These are phyloP conservation scores for Globisporangium barbulae DNA, from an alignment of 352 stramenopile species.

Conservation along the genomic window DNA sequence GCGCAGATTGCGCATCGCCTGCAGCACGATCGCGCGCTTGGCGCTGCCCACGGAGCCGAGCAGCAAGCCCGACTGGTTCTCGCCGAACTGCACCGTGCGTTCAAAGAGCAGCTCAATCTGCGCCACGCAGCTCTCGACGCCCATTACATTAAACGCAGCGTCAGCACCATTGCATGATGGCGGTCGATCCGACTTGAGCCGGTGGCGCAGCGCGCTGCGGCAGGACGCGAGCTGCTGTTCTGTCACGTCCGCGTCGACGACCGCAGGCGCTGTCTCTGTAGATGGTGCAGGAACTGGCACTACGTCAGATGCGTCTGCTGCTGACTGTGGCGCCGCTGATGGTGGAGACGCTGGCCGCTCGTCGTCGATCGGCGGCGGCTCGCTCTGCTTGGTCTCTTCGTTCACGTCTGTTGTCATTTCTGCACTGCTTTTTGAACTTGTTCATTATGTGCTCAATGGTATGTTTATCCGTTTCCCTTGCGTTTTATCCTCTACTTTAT, in stretches of 20 bases:
- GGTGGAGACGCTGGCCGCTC: neutral
- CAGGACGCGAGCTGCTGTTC: conserved; percentile 29
- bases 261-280: neutral
- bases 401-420: neutral
- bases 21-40: conserved; percentile 47
- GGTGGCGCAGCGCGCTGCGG: conserved; percentile 37
- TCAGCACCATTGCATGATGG: neutral
- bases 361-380: neutral
- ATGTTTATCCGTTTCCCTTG: too few relatives aligned
- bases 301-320: neutral
- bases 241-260: conserved; percentile 13
- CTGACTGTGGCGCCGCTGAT: neutral
- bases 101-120: conserved; percentile 62
- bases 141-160: conserved; percentile 17
- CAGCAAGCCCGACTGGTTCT: conserved; percentile 79
- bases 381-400: conserved; percentile 17
- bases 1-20: conserved; percentile 49
- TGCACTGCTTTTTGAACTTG: neutral
- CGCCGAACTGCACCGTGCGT: conserved; percentile 60
- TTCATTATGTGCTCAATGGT: too few relatives aligned
- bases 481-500: too few relatives aligned
- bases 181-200: conserved; percentile 27
- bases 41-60: conserved; percentile 52
- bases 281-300: too few relatives aligned
- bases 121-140: conserved; percentile 19